Evolutionary conservation across 2,329 filamentous ascomycete species (phyloP), one percentile per base, ranked within the genome.

Genomic region (Fusarium dimerum): DNA sequence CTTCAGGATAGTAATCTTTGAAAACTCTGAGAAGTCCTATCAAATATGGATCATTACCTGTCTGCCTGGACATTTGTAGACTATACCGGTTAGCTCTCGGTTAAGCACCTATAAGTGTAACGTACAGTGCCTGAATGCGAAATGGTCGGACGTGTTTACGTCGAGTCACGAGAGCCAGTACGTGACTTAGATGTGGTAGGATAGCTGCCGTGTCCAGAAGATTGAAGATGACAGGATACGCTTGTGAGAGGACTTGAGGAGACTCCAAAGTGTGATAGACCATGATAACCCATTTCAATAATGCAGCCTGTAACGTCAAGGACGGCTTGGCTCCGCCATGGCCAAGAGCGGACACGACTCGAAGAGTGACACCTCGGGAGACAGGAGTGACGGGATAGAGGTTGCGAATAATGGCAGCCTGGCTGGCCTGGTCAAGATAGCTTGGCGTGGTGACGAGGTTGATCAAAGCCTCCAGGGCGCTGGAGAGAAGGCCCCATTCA

Each of bases 1-100:
- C 90, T 68, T 96, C 90, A 0, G 91, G 90, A 64, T 93, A 95
- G 70, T 93, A 95, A 68, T 93, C 90, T 67, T 94, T 94, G 75
- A 87, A 95, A n/a, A 93, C 84, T 50, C 88, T 83, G 45, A 95
- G 75, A 16, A 96, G 76, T 3, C 89, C 89, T 38, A 88, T 79
- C 36, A 96, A 75, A 47, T 85, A 81, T 45, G 87, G 87, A 50
- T 96, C 91, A 64, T 89, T 88, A 16, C 86, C 87, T 5, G 78
- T 81, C 63, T 84, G 81, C 41, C 83, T 73, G 3, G 82, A 81
- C 34, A 86, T 68, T 38, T 76, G 76, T 56, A 87, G 74, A 45
- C 83, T 87, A 10, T 10, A 2, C 8, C 3, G 20, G 43, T 64
- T 29, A 64, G 49, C 39, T 5, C 20, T 3, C 13, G 15, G 1